Evolutionary conservation across 148 eudicot genomes (phyloP), one percentile per base, ranked within the genome.

Genomic region (Amaranthus cruentus): DNA sequence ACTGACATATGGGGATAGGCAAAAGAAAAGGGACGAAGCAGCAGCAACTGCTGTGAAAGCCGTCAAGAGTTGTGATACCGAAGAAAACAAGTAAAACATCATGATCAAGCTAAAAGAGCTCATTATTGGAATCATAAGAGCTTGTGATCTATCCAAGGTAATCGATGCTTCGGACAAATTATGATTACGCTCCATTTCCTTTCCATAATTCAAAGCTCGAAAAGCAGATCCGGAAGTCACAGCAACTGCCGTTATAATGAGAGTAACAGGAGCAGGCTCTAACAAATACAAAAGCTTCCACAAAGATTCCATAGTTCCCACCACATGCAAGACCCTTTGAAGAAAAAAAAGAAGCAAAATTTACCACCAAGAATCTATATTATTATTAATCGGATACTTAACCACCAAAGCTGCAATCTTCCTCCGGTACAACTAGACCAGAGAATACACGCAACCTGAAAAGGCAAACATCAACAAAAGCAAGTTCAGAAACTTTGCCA

Each of bases 31-130:
- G 54, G 96, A 86, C 55, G 92, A 88, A 50, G 55, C 88, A 5
- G 96, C 88, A 58, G 99, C 97, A 71, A 92, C 50, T 28, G 99
- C 89, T 6, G 96, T 88, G 78, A 95, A 92, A 67, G 83, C 94
- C 11, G 99, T 95, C 73, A 95, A 93, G 64, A 95, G 54, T 78
- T 95, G 99, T 55, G 99, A 95, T 71, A 95, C 96, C 6, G 99
- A 91, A 67, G 99, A 88, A 82, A 95, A 95, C 78, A 95, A 77
- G 82, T 95, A 95, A 84, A 95, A 95, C 99, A 91, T 95, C 82
- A 92, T 68, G 62, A 95, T 83, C 84, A 95, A 79, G 83, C 99
- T 95, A 80, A 87, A 85, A 28, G 99, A 95, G 81, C 99, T 91
- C 97, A 91, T 88, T 67, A 95, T 73, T 11, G 99, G 99, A 66